These are phyloP conservation scores for Paramecium sexaurelia DNA, from an alignment of 73 alveolate genomes.

Conservation along the genomic window DNA sequence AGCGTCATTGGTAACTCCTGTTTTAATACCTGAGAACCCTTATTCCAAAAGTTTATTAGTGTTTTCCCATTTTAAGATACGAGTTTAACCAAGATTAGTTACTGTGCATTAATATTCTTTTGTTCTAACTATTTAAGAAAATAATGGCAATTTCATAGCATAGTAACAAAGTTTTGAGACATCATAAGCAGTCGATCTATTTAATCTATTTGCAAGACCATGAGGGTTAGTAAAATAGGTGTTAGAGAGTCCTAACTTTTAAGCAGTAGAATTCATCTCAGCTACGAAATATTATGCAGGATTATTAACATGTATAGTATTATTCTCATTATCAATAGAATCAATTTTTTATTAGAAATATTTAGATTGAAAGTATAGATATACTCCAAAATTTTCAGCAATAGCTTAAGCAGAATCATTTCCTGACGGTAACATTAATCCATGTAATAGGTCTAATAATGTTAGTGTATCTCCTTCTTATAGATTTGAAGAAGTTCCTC, in stretches of 20 bases:
- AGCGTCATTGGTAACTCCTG: conserved; percentile 80
- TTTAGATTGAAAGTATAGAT: conserved; percentile 45
- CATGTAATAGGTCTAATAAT: conserved; percentile 76
- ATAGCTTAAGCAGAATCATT: conserved; percentile 86
- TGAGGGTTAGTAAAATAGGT: conserved; percentile 84
- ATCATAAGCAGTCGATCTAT: conserved; percentile 82
- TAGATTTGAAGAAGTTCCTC: conserved; percentile 81
- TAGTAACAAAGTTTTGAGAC: conserved; percentile 70
- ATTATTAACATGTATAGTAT: conserved; percentile 4
- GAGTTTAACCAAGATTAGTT: background rate
- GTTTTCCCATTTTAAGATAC: conserved; percentile 70
- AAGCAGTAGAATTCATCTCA: conserved; percentile 80
- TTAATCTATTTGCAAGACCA: conserved; percentile 78
- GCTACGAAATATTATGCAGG: conserved; percentile 71
- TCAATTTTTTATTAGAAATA: conserved; percentile 33
- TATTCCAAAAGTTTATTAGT: conserved; percentile 76
- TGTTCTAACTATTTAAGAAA: conserved; percentile 68
- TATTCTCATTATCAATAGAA: conserved; percentile 8
- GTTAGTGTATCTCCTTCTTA: conserved; percentile 72
- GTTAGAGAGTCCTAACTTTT: conserved; percentile 69
- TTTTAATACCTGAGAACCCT: conserved; percentile 77
- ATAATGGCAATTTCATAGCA: conserved; percentile 67
- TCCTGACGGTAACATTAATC: conserved; percentile 88
- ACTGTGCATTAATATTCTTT: conserved; percentile 58
- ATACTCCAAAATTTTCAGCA: conserved; percentile 77